phyloP scores from a whole-genome alignment of 139 green algal genomes.

The Picochlorum sp. region DNA sequence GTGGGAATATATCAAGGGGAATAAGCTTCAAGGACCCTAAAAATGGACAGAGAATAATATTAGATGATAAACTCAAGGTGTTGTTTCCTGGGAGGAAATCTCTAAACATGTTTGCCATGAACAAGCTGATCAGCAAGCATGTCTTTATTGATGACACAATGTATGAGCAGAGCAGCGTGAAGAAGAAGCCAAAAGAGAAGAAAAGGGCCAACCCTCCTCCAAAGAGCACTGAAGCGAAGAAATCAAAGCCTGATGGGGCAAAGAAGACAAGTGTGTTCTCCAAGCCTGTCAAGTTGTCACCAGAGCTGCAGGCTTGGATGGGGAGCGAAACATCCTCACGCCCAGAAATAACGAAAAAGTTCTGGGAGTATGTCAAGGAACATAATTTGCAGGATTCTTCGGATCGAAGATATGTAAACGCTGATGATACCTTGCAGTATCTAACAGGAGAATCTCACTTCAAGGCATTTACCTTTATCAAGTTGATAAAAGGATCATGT shows the following conservation, averaged over 20 bases:
- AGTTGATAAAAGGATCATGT: conserved; percentile 40
- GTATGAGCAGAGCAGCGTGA: conserved; percentile 11
- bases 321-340: conserved; percentile 28
- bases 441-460: conserved; percentile 38
- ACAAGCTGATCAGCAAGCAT: conserved; percentile 66
- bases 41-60: conserved; percentile 35
- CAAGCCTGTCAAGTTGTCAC: conserved; percentile 34
- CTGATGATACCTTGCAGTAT: conserved; percentile 22
- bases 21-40: conserved; percentile 69
- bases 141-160: conserved; percentile 17
- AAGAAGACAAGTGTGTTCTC: conserved; percentile 33
- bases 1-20: conserved; percentile 74
- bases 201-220: background rate
- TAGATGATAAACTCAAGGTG: conserved; percentile 54
- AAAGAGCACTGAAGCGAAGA: background rate
- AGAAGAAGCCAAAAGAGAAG: conserved; percentile 3
- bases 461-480: conserved; percentile 37
- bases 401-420: conserved; percentile 19
- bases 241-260: conserved; percentile 3
- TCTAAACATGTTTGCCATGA: conserved; percentile 71
- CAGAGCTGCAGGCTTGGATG: conserved; percentile 36
- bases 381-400: conserved; percentile 32
- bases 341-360: conserved; percentile 39
- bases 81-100: conserved; percentile 44
- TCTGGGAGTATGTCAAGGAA: conserved; percentile 45